Conservation (phyloP, 768 basidiomycete species). For the Hortiboletus campestris region DNA sequence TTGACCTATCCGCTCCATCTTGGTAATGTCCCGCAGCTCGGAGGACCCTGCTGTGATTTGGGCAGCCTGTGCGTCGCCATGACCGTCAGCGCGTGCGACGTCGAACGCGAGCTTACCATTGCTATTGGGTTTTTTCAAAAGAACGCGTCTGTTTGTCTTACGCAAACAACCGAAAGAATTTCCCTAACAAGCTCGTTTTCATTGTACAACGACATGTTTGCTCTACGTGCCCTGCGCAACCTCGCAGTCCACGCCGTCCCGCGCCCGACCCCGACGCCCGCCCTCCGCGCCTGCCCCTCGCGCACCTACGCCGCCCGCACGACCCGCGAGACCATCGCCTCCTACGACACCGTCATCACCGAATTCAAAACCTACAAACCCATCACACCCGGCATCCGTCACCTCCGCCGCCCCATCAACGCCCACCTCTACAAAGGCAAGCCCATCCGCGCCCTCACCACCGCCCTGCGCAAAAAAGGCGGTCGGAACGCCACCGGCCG, state of each 20-base stretch:
- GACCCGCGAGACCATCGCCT: conserved; percentile 31
- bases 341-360: conserved; percentile 41
- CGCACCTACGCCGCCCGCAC: conserved; percentile 37
- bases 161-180: conserved; percentile 27
- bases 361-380: conserved; percentile 91
- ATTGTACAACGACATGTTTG: conserved; percentile 7
- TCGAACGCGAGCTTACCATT: conserved; percentile 26
- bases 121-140: background rate
- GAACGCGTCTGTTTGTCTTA: conserved; percentile 35
- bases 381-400: conserved; percentile 81
- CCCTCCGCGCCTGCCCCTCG: background rate
- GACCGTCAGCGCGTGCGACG: conserved; percentile 1
- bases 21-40: conserved; percentile 82
- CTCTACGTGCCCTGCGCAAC: conserved; percentile 21
- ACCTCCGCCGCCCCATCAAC: conserved; percentile 79
- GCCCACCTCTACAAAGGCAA: conserved; percentile 81
- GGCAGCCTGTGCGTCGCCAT: conserved; percentile 45
- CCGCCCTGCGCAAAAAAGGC: conserved; percentile 78
- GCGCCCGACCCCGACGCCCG: background rate
- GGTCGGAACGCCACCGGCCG: conserved; percentile 82
- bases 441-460: conserved; percentile 81
- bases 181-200: background rate
- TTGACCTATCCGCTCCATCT: conserved; percentile 90
- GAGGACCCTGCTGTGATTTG: conserved; percentile 77
- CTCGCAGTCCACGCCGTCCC: conserved; percentile 6